Evolutionary conservation across 129 eudicot genomes (phyloP), one percentile per base, ranked within the genome.

Genomic region (Flaveria bidentis): DNA sequence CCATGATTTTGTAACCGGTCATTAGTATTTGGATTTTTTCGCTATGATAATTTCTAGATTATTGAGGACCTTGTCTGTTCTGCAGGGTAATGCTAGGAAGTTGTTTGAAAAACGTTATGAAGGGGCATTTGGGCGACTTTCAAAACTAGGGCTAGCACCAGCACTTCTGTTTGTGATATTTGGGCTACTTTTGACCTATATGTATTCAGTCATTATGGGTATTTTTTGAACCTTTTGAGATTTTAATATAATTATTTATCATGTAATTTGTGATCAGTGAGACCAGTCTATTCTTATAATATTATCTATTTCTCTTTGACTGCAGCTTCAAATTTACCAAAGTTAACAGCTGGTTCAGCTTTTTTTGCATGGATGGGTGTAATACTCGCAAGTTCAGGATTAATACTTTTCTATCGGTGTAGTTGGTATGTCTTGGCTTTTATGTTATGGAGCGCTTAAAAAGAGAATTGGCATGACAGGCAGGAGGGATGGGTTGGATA

Each of bases 331-430:
- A 85, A 83, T 84, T 64, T 95, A 61, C 99, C 99, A 17, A 86
- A 87, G 60, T 83, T 95, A 83, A 86, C 97, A 13, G 90, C 93
- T 81, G 92, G 91, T 20, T 84, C 86, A 80, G 97, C 90, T 15
- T 85, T 91, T 80, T 76, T 87, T 86, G 97, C 97, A 8, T 95
- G 99, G 99, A 74, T 88, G 84, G 99, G 99, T 79, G 90, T 91
- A 58, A 45, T 80, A 67, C 82, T 86, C 25, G 97, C 97, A 61
- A 76, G 88, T 60, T 74, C 84, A 62, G 99, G 99, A 76, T 67
- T 95, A 72, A 52, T 91, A 79, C 74, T 86, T 82, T 95, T 95
- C 71, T 95, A 86, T 66, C 85, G 92, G 80, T 95, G 99, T 83
- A 95, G 96, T 91, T 78, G 97, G 97, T 95, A 91, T 60, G 50